Evolutionary conservation across 2,329 filamentous ascomycete genomes (phyloP), one percentile per base, ranked within the genome.

Genomic region (Setomelanomma holmii): DNA sequence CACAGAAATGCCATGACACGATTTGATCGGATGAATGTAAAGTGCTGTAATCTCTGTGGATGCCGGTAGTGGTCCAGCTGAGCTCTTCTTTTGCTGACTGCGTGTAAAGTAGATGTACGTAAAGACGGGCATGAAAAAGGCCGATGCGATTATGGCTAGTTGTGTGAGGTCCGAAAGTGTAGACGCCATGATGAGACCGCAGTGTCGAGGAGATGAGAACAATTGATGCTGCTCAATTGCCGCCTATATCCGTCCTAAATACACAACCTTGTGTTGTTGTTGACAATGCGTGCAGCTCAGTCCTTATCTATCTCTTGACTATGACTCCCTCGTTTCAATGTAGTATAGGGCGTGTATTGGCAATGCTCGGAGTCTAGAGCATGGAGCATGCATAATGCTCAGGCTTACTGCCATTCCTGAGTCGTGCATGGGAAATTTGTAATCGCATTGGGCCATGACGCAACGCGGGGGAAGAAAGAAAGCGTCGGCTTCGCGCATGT

Each of bases 11-110:
- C 86, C 86, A 40, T 86, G 84, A 61, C 86, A 88, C 54, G 85
- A 88, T 66, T 88, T 88, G 63, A 88, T 84, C 11, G 86, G 86
- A 66, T 88, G 87, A 61, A 87, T 78, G 49, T 80, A 80, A 10
- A 88, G 75, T 4, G 73, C 73, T n/a, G 75, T 74, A 33, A 82
- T 73, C 40, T 78, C 72, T 0, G 77, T 78, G 12, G 75, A 59
- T 20, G 66, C 60, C n/a, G 74, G 75, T 2, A 73, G 55, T 16
- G 72, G 66, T 11, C 63, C 64, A 23, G 61, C 57, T 20, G 43
- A 45, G 10, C 42, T 61, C 46, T 60, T 61, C 42, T 51, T 40
- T 7, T 56, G 49, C 7, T 5, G n/a, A n/a, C n/a, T 47, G 11
- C 48, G 60, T 2, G 48, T 66, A 16, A 66, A 63, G 45, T 61